These are phyloP conservation scores for Wakefieldia striispora DNA, from an alignment of 768 basidiomycete genomes.

Conservation along the genomic window DNA sequence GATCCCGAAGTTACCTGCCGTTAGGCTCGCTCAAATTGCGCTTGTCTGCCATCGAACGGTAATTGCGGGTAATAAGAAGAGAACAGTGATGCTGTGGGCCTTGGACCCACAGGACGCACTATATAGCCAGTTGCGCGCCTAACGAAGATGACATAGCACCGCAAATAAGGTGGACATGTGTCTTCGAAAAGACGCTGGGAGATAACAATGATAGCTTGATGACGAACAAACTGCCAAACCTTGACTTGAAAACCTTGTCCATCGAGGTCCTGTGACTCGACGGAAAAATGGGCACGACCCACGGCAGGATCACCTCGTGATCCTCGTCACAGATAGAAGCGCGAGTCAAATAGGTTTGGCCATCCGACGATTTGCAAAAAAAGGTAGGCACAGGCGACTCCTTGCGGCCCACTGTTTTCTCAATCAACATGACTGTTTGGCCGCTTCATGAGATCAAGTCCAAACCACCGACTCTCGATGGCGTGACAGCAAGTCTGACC, in stretches of 20 bases:
- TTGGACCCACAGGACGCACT: constrained; percentile 2
- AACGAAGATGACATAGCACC: not conserved
- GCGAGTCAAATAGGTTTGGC: too few relatives aligned
- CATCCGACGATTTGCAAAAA: too few relatives aligned
- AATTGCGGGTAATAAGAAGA: too few relatives aligned
- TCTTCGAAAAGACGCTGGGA: constrained; percentile 6
- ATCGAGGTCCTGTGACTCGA: not conserved
- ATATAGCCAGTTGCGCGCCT: constrained; percentile 8
- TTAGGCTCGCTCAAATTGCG: not conserved
- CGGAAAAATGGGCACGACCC: not conserved
- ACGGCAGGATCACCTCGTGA: not conserved
- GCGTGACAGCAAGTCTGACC: too few relatives aligned
- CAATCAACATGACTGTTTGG: too few relatives aligned
- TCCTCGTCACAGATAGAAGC: not conserved
- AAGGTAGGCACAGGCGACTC: too few relatives aligned
- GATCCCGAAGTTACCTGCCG: too few relatives aligned
- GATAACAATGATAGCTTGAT: constrained; percentile 14
- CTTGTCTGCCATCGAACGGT: too few relatives aligned
- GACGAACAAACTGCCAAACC: not conserved
- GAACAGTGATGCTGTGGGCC: not conserved
- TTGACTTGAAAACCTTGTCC: not conserved
- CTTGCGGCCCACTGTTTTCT: too few relatives aligned
- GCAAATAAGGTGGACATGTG: constrained; percentile 1
- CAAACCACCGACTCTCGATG: too few relatives aligned
- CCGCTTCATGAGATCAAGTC: too few relatives aligned